A percentile compares a stretch with the other conserved stretches of the same genome.
phyloP scores from a whole-genome alignment of 164 flowering plant genomes.

The Cinnamomum micranthum region DNA sequence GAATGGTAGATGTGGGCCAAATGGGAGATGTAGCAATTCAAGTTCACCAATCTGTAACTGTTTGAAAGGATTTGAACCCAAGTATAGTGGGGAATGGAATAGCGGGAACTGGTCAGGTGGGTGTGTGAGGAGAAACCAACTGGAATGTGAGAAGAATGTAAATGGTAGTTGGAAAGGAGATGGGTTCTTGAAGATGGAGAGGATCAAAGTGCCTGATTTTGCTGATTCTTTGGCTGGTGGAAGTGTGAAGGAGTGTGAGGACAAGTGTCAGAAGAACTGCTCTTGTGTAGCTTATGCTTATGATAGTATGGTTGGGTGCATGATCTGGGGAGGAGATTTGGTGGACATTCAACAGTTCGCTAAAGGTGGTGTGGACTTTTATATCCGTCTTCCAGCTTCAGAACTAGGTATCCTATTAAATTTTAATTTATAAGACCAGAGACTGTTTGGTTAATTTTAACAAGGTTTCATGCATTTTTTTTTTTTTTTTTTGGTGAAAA shows the following conservation, averaged over 20 bases:
- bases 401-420: neutral
- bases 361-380: neutral
- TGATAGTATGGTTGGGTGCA: constrained; percentile 1
- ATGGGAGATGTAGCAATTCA: neutral
- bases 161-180: neutral
- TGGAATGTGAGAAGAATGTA: constrained; percentile 15
- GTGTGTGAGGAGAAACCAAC: constrained; percentile 5
- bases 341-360: neutral
- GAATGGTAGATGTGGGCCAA: neutral
- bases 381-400: neutral
- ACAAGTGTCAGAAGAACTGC: constrained; percentile 11
- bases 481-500: too few relatives aligned
- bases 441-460: too few relatives aligned
- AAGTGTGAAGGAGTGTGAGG: neutral
- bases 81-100: neutral
- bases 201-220: constrained; percentile 11
- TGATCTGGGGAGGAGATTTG: constrained; percentile 1
- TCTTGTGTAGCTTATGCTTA: constrained; percentile 10
- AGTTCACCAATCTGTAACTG: neutral
- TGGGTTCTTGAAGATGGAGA: constrained; percentile 2
- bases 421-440: too few relatives aligned
- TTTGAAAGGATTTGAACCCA: constrained; percentile 2
- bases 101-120: constrained; percentile 3
- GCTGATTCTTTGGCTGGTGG: neutral
- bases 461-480: too few relatives aligned